Percentiles rank a stretch among this genome's conserved stretches.
These are phyloP conservation scores for Knoxia roxburghii DNA, from an alignment of 257 asterid genomes.

Conservation along the genomic window DNA sequence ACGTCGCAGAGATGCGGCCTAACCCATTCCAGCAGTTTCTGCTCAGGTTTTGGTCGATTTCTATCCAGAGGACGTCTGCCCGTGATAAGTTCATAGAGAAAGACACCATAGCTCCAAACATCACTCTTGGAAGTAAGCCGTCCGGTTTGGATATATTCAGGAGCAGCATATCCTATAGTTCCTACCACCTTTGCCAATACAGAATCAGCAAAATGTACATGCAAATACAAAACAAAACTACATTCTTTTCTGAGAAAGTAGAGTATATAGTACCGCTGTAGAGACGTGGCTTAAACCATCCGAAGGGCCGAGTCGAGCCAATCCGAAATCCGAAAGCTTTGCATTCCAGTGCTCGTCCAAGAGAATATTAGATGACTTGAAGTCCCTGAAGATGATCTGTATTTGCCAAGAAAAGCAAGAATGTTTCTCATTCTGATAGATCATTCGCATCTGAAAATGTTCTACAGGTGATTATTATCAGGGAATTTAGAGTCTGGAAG, in stretches of 20 bases:
- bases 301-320: slow-evolving; percentile 78
- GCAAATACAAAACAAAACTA: not conserved
- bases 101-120: slow-evolving; percentile 91
- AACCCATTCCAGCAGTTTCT: slow-evolving; percentile 82
- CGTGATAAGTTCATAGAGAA: slow-evolving; percentile 84
- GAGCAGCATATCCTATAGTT: slow-evolving; percentile 93
- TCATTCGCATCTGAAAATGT: not conserved
- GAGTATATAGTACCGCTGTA: slow-evolving; percentile 49
- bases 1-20: slow-evolving; percentile 66
- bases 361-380: slow-evolving; percentile 87
- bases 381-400: slow-evolving; percentile 90
- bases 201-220: slow-evolving; percentile 1
- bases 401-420: slow-evolving; percentile 11
- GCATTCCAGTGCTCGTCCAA: slow-evolving; percentile 82
- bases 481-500: not conserved
- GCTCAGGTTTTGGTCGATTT: slow-evolving; percentile 72
- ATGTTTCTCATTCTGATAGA: not conserved
- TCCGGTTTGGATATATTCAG: slow-evolving; percentile 88
- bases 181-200: slow-evolving; percentile 56
- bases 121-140: slow-evolving; percentile 85
- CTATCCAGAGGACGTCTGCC: slow-evolving; percentile 85
- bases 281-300: slow-evolving; percentile 85
- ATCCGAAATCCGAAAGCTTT: slow-evolving; percentile 85
- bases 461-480: not conserved
- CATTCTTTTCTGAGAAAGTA: not conserved